Evolutionary conservation across 352 stramenopile genomes (phyloP).

Genomic region (Globisporangium abappressorium): DNA sequence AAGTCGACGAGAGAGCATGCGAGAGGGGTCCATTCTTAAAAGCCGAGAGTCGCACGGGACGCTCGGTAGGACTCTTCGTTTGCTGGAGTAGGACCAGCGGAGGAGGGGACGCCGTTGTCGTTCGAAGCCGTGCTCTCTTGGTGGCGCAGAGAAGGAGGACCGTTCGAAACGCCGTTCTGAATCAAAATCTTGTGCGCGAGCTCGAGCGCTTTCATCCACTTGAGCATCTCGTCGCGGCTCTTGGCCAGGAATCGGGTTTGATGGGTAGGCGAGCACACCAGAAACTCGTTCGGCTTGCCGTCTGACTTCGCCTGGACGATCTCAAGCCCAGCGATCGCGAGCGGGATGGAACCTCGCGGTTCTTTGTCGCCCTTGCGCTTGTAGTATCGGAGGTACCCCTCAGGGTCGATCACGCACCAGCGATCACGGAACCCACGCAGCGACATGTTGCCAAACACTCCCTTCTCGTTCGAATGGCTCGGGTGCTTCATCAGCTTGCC

Average conservation of each 20-base stretch:
- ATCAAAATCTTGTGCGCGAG: conserved; percentile 53
- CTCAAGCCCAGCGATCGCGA: conserved; percentile 65
- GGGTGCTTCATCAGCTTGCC: conserved; percentile 74
- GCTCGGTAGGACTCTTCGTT: conserved; percentile 33
- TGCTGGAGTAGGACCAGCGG: neutral
- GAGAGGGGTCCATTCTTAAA: conserved; percentile 24
- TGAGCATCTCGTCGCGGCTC: conserved; percentile 64
- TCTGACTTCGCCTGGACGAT: conserved; percentile 70
- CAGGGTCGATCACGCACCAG: conserved; percentile 68
- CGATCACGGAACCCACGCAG: conserved; percentile 68
- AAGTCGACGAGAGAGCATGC: neutral
- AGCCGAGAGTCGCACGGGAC: conserved; percentile 63
- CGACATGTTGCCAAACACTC: conserved; percentile 77
- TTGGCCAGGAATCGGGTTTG: conserved; percentile 77
- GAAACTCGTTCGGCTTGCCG: conserved; percentile 71
- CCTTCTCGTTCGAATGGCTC: conserved; percentile 75
- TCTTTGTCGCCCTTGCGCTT: conserved; percentile 79
- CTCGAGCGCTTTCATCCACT: conserved; percentile 64
- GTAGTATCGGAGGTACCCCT: conserved; percentile 71
- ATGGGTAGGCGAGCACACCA: conserved; percentile 69
- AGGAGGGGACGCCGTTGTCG: neutral
- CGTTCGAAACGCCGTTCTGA: conserved; percentile 29
- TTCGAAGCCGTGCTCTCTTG: conserved; percentile 28
- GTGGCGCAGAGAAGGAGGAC: conserved; percentile 20
- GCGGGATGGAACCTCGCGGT: conserved; percentile 57